Evolutionary conservation across 495 filamentous ascomycete genomes (phyloP).

Genomic region (Corynascus novoguineensis): DNA sequence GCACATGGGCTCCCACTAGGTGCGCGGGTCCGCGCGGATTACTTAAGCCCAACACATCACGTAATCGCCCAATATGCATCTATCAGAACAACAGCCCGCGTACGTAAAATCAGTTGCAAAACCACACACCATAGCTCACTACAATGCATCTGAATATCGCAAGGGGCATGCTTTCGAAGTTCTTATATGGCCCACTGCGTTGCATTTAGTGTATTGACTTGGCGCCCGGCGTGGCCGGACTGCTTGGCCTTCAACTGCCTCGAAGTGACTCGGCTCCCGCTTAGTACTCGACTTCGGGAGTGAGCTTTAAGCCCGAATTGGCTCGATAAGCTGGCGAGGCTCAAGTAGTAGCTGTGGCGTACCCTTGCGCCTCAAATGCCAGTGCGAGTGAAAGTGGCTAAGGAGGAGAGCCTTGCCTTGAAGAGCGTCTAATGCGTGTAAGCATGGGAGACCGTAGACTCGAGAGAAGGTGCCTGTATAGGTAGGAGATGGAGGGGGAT

Average conservation of each 20-base stretch:
- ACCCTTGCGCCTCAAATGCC: not conserved
- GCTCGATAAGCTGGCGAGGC: not conserved
- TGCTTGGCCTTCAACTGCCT: not conserved
- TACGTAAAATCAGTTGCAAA: too few species aligned
- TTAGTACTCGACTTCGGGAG: not conserved
- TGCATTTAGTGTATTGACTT: not conserved
- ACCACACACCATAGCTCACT: too few species aligned
- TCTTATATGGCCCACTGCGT: not conserved
- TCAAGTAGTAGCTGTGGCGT: not conserved
- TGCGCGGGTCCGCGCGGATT: too few species aligned
- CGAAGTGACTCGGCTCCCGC: not conserved
- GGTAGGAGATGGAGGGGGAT: not conserved
- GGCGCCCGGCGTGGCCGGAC: not conserved
- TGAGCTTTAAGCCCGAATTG: not conserved
- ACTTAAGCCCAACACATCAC: too few species aligned
- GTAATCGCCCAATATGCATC: too few species aligned
- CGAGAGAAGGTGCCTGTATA: not conserved
- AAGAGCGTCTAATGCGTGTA: not conserved
- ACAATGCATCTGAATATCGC: not conserved
- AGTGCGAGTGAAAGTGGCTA: not conserved
- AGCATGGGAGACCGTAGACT: conserved; percentile 1
- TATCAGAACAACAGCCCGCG: too few species aligned
- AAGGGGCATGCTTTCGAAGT: not conserved
- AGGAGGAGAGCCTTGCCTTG: not conserved
- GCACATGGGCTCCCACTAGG: too few species aligned